Conservation (phyloP, 139 green algal genomes). For the Chloropicon primus region DNA sequence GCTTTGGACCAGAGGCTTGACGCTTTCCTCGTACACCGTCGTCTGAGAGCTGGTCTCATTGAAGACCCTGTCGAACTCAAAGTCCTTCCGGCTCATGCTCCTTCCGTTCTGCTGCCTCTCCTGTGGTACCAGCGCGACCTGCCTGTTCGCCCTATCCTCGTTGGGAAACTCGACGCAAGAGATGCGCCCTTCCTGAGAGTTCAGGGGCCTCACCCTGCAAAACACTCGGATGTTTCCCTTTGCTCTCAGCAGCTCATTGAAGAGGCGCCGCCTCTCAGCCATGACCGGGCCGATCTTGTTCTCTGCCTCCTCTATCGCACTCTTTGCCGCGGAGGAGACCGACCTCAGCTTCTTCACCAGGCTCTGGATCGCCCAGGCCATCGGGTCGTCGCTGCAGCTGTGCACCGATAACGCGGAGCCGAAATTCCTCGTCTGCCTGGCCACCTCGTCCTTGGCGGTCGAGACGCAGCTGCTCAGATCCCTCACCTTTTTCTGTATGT, state of each 20-base stretch:
- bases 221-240: constrained; percentile 10
- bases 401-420: background rate
- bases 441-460: background rate
- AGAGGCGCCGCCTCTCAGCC: background rate
- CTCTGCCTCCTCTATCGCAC: background rate
- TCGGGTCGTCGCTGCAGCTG: background rate
- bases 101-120: background rate
- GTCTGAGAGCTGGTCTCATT: background rate
- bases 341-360: background rate
- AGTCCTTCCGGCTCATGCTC: background rate
- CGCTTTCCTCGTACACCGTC: background rate
- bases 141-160: constrained; percentile 5
- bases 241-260: background rate
- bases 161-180: constrained; percentile 5
- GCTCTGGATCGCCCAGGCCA: background rate
- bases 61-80: constrained; percentile 4
- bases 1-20: background rate
- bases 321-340: background rate
- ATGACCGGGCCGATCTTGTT: background rate
- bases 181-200: background rate
- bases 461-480: background rate
- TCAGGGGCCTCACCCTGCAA: background rate
- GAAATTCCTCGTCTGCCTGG: background rate
- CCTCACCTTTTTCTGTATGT: background rate
- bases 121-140: background rate